Base-by-base conservation (phyloP, 257 asterid genomes). In the Eustoma russellianum region DNA sequence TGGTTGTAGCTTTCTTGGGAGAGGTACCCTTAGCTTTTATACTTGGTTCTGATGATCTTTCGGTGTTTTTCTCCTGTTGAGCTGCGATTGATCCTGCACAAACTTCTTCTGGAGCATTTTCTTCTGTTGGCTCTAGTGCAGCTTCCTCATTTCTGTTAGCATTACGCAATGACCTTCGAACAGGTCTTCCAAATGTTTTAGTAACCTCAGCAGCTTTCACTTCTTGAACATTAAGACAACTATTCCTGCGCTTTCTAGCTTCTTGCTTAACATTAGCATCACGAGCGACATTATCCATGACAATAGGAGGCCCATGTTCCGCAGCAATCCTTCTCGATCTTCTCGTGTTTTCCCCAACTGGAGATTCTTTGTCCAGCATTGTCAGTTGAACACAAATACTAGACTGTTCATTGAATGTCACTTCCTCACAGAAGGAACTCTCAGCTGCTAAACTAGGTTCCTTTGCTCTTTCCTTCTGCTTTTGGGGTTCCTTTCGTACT, bases 301-400 rank as follows among this genome's bases (percentile, higher is more conserved):
- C 24, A 54, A 49, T 52, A 4, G 45, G 28, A 49, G 73, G 52
- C 48, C 58, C 62, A 41, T 56, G 14, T 6, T 62, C 45, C 24
- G 69, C 50, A 63, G 71, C 70, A 35, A 48, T 74, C 70, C 76
- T 66, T 67, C 74, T 69, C 40, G 84, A 63, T 70, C 75, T 53
- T 66, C 78, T 69, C 17, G 58, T 51, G 16, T 59, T 63, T 50
- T 51, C 66, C 43, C 41, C 60, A 33, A 34, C 53, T 41, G 41
- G 66, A 24, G 65, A 50, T 43, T 56, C 40, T 43, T 58, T 24
- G 30, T 24, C 30, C 30, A 24, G 30, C 30, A 24, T 4, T 24
- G 30, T 24, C 30, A 24, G 30, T 4, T 24, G 30, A 52, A 62
- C 50, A 41, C 64, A 72, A 34, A 17, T 19, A 41, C 15, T 58